phyloP scores from a whole-genome alignment of 2,329 filamentous ascomycete genomes.

The Paracoccidioides lutzii region DNA sequence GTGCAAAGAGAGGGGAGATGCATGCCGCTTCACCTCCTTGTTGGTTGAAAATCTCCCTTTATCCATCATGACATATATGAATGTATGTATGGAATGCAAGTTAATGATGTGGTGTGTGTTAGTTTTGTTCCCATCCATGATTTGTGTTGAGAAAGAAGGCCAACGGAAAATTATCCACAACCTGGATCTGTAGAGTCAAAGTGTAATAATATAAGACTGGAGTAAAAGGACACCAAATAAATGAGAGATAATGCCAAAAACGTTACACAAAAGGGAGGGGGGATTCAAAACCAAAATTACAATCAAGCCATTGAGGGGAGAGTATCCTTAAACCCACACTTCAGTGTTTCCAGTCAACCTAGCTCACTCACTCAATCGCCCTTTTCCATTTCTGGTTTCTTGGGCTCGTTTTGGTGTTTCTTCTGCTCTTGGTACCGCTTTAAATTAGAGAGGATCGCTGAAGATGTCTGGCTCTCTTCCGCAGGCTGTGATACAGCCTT shows the following conservation, averaged over 20 bases:
- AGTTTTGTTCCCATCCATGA: background rate
- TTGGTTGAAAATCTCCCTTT: background rate
- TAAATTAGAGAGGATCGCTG: slow-evolving; percentile 14
- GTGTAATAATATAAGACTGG: background rate
- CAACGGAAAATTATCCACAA: background rate
- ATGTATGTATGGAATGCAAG: background rate
- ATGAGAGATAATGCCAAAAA: background rate
- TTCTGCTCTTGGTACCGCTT: slow-evolving; percentile 14
- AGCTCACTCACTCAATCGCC: background rate
- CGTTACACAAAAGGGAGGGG: too few relatives aligned
- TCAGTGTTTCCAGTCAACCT: background rate
- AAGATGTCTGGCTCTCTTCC: slow-evolving; percentile 5
- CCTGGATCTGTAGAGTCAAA: background rate
- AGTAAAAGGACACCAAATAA: background rate
- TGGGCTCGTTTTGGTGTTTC: slow-evolving; percentile 16
- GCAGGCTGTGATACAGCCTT: slow-evolving; percentile 34
- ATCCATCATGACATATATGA: background rate
- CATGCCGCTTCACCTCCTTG: background rate
- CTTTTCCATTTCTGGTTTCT: slow-evolving; percentile 14
- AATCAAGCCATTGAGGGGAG: background rate
- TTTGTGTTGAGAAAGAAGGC: background rate
- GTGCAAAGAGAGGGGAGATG: background rate
- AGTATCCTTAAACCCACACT: background rate
- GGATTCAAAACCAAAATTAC: background rate
- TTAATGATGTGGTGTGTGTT: background rate